These are phyloP conservation scores for Chlorophyllum brunneum DNA, from an alignment of 768 basidiomycete genomes.

Conservation along the genomic window DNA sequence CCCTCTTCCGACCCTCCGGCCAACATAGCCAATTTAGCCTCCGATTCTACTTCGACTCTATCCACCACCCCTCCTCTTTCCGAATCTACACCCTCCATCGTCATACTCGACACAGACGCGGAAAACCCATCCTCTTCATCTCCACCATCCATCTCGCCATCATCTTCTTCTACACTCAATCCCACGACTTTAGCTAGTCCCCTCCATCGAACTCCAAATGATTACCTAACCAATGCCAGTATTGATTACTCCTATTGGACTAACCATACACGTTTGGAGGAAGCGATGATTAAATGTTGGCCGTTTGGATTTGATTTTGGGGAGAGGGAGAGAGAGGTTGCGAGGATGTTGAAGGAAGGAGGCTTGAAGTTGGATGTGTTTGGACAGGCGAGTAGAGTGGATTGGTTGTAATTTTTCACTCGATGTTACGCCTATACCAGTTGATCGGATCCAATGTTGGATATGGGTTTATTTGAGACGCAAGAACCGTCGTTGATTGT, in stretches of 20 bases:
- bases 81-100: not conserved
- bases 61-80: not conserved
- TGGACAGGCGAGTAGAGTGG: not conserved
- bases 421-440: too few relatives aligned
- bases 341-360: not conserved
- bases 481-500: too few relatives aligned
- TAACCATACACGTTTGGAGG: not conserved
- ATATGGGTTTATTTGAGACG: too few relatives aligned
- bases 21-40: not conserved
- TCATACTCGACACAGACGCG: not conserved
- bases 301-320: slow-evolving; percentile 7
- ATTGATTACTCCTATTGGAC: not conserved
- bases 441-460: too few relatives aligned
- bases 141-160: not conserved
- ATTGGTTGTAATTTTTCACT: not conserved
- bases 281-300: slow-evolving; percentile 3
- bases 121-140: not conserved
- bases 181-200: not conserved
- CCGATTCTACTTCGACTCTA: not conserved
- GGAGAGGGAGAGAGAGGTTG: not conserved
- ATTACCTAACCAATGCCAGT: not conserved
- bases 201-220: not conserved
- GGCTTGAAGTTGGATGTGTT: not conserved
- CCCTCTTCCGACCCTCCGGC: not conserved
- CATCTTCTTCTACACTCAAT: not conserved